A percentile compares a stretch with the other conserved stretches of the same genome.
phyloP scores from a whole-genome alignment of 805 yeast genomes.

The Ogataea corticis region DNA sequence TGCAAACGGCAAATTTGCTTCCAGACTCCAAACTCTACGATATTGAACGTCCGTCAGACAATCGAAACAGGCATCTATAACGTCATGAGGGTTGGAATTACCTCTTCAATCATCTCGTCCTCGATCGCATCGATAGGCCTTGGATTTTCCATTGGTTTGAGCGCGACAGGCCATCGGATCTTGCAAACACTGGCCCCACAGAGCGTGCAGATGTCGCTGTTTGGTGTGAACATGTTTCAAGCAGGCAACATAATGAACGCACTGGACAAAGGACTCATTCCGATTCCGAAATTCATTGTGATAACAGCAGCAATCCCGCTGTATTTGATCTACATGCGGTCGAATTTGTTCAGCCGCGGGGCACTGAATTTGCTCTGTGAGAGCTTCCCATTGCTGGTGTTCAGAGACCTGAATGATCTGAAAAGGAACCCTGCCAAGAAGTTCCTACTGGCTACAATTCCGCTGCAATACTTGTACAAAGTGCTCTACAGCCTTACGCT shows the following conservation, averaged over 20 bases:
- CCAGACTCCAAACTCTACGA: constrained; percentile 24
- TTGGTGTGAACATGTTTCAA: constrained; percentile 23
- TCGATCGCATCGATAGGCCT: constrained; percentile 25
- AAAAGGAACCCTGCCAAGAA: constrained; percentile 16
- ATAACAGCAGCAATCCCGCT: constrained; percentile 34
- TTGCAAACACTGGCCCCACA: constrained; percentile 32
- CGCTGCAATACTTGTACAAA: constrained; percentile 21
- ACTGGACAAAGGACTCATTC: constrained; percentile 20
- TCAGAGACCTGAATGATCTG: constrained; percentile 16
- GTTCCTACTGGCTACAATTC: constrained; percentile 17
- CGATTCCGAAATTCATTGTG: constrained; percentile 23
- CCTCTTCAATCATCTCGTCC: constrained; percentile 21
- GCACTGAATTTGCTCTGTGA: constrained; percentile 12
- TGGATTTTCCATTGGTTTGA: constrained; percentile 21
- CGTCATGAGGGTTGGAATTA: constrained; percentile 21
- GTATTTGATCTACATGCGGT: constrained; percentile 28
- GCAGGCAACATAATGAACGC: constrained; percentile 18
- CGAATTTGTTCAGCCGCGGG: constrained; percentile 11
- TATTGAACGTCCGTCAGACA: constrained; percentile 16
- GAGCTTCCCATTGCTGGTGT: constrained; percentile 17
- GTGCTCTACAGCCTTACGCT: constrained; percentile 26
- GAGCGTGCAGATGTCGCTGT: constrained; percentile 32
- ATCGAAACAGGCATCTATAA: constrained; percentile 16
- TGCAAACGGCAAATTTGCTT: constrained; percentile 35
- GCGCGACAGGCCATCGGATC: constrained; percentile 33